Evolutionary conservation across 805 yeast genomes (phyloP).

Genomic region (Zygoascus flipseniorum): DNA sequence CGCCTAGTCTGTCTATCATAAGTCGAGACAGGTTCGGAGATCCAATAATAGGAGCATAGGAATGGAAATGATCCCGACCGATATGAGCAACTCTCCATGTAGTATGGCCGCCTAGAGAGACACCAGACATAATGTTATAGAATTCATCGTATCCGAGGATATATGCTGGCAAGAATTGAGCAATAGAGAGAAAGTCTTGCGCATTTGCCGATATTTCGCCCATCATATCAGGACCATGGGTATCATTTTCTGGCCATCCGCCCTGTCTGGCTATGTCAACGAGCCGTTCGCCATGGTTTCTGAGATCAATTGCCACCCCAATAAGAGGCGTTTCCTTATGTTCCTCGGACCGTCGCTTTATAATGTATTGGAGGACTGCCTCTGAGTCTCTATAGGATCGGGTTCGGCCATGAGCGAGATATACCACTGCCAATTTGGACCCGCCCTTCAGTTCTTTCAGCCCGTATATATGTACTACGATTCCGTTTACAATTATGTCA

Average conservation of each 20-base stretch:
- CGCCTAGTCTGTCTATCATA: slow-evolving; percentile 27
- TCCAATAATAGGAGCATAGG: slow-evolving; percentile 30
- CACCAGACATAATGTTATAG: slow-evolving; percentile 36
- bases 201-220: slow-evolving; percentile 40
- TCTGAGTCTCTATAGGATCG: slow-evolving; percentile 33
- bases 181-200: slow-evolving; percentile 36
- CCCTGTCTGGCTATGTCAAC: slow-evolving; percentile 29
- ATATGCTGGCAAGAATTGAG: slow-evolving; percentile 36
- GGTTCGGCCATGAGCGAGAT: slow-evolving; percentile 41
- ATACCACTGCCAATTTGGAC: slow-evolving; percentile 11
- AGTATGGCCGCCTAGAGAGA: slow-evolving; percentile 50
- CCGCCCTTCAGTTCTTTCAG: slow-evolving; percentile 21
- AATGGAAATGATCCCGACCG: slow-evolving; percentile 1
- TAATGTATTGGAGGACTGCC: slow-evolving; percentile 33
- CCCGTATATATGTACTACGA: slow-evolving; percentile 38
- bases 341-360: slow-evolving; percentile 17
- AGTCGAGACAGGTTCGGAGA: slow-evolving; percentile 39
- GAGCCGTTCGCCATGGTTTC: slow-evolving; percentile 48
- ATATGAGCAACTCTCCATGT: slow-evolving; percentile 37
- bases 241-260: slow-evolving; percentile 38
- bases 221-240: slow-evolving; percentile 44
- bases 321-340: slow-evolving; percentile 23
- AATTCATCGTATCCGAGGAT: slow-evolving; percentile 17
- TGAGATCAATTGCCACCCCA: slow-evolving; percentile 42
- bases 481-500: slow-evolving; percentile 34